Conservation (phyloP, 768 basidiomycete species). For the Russula emetica region DNA sequence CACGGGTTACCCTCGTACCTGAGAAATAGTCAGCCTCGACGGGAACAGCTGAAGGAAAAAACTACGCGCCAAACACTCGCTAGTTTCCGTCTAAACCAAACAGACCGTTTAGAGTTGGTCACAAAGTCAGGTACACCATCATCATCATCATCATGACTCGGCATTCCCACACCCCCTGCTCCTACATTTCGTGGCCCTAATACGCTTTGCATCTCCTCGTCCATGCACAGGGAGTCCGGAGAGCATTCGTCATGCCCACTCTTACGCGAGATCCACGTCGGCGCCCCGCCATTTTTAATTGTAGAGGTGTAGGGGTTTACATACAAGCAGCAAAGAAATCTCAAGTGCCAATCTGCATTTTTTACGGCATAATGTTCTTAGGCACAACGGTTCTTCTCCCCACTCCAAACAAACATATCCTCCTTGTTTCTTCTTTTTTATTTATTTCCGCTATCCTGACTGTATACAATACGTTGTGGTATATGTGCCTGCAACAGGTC, state of each 20-base stretch:
- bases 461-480: background rate
- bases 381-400: background rate
- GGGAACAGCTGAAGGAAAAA: constrained; percentile 23
- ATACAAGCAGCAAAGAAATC: background rate
- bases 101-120: background rate
- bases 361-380: constrained; percentile 13
- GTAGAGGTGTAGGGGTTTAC: background rate
- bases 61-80: constrained; percentile 86
- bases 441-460: too few relatives aligned
- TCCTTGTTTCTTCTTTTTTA: background rate
- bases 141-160: too few relatives aligned
- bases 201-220: background rate
- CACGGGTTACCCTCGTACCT: constrained; percentile 99
- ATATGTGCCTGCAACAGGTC: background rate
- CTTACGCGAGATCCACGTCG: background rate
- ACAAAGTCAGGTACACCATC: too few relatives aligned
- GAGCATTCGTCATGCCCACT: background rate
- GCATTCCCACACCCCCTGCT: background rate
- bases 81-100: constrained; percentile 34
- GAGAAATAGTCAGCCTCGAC: constrained; percentile 23
- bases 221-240: background rate
- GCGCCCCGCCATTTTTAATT: background rate
- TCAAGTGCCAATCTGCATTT: constrained; percentile 11
- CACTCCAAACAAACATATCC: constrained; percentile 9
- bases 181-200: background rate